Evolutionary conservation across 73 alveolate species (phyloP).

Genomic region (Blepharisma japonicum): DNA sequence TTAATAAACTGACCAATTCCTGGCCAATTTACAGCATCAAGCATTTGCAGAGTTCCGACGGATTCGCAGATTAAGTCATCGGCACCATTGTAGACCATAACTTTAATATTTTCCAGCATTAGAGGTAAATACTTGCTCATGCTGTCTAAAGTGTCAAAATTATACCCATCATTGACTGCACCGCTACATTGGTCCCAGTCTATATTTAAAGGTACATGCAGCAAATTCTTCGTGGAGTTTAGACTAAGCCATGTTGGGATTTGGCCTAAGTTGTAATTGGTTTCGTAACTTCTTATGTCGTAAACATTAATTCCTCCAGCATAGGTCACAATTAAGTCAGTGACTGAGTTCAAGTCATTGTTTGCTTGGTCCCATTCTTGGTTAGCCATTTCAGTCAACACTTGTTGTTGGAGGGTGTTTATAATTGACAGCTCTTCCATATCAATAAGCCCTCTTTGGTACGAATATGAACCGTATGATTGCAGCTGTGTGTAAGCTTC

Average conservation of each 20-base stretch:
- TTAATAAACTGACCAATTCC: slow-evolving; percentile 34
- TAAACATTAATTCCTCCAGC: slow-evolving; percentile 54
- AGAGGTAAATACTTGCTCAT: slow-evolving; percentile 38
- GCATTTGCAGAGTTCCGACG: slow-evolving; percentile 63
- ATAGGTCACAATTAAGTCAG: background rate
- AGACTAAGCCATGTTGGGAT: slow-evolving; percentile 33
- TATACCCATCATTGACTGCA: slow-evolving; percentile 44
- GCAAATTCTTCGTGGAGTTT: slow-evolving; percentile 35
- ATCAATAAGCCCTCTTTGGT: slow-evolving; percentile 29
- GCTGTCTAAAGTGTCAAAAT: slow-evolving; percentile 51
- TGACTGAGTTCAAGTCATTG: background rate
- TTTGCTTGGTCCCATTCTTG: background rate
- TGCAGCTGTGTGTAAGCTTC: slow-evolving; percentile 38
- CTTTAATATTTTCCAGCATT: slow-evolving; percentile 35
- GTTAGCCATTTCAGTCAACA: background rate
- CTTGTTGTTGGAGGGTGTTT: background rate
- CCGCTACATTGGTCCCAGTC: slow-evolving; percentile 54
- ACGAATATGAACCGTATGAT: slow-evolving; percentile 35
- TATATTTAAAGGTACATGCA: slow-evolving; percentile 46
- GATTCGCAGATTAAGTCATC: slow-evolving; percentile 60
- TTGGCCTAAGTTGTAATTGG: slow-evolving; percentile 36
- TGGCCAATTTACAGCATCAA: slow-evolving; percentile 42
- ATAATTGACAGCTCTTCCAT: slow-evolving; percentile 14
- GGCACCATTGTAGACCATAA: slow-evolving; percentile 58
- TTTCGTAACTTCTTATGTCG: slow-evolving; percentile 50